These are phyloP conservation scores for Marchantia paleacea DNA, from an alignment of 225 moss, liverwort and hornwort species.

Conservation along the genomic window DNA sequence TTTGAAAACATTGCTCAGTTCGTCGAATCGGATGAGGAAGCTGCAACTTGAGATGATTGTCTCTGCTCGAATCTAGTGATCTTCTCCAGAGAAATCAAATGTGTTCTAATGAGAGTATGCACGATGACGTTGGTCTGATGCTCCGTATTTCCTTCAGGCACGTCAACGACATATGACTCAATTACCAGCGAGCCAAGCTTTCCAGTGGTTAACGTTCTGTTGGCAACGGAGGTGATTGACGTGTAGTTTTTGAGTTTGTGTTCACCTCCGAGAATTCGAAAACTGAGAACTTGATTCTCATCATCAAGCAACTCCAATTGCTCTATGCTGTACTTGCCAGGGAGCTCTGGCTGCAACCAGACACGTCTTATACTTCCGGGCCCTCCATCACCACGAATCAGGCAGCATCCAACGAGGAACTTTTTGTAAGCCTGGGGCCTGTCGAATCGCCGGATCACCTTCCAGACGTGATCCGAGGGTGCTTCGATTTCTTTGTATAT, in stretches of 20 bases:
- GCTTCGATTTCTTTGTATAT: constrained; percentile 40
- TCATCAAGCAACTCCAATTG: constrained; percentile 50
- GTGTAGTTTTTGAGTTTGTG: constrained; percentile 54
- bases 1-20: too few species aligned
- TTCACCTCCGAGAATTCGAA: constrained; percentile 43
- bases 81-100: not conserved
- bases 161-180: constrained; percentile 54
- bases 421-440: constrained; percentile 54
- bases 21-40: too few species aligned
- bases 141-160: constrained; percentile 50
- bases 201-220: constrained; percentile 34
- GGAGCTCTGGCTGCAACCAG: constrained; percentile 46
- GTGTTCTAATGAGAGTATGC: not conserved
- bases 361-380: constrained; percentile 49
- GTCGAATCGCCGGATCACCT: constrained; percentile 49
- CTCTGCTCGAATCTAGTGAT: too few species aligned
- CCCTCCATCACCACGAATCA: constrained; percentile 39
- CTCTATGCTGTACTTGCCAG: constrained; percentile 49
- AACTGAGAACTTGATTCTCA: constrained; percentile 46
- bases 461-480: constrained; percentile 40
- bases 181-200: constrained; percentile 40
- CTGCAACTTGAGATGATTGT: too few species aligned
- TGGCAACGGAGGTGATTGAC: constrained; percentile 48
- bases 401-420: constrained; percentile 45
- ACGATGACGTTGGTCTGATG: constrained; percentile 35